Conservation (phyloP, 2,329 filamentous ascomycete species). For the Aspergillus transmontanensis region DNA sequence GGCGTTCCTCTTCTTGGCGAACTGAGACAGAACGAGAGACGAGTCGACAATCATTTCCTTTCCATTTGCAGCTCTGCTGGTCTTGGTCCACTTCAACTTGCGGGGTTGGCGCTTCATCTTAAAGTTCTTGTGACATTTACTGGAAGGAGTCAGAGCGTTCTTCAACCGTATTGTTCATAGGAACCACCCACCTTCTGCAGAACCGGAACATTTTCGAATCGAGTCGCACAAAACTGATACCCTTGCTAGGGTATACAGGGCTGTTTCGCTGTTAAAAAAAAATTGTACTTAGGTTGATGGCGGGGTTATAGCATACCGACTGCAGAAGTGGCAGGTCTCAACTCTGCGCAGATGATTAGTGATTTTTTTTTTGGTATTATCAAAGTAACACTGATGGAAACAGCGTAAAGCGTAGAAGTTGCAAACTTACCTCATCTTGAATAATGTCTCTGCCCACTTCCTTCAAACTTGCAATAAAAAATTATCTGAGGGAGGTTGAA, state of each 20-base stretch:
- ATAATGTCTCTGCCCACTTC: not conserved
- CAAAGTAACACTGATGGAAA: not conserved
- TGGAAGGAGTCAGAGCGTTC: conserved; percentile 48
- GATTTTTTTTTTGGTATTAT: not conserved
- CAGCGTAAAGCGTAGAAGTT: not conserved
- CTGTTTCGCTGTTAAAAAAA: conserved; percentile 22
- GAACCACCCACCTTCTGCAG: not conserved
- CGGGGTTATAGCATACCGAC: conserved; percentile 26
- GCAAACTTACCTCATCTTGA: not conserved
- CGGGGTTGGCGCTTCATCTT: conserved; percentile 98
- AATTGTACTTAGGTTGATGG: conserved; percentile 23
- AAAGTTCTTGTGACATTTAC: conserved; percentile 75
- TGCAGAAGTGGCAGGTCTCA: conserved; percentile 73
- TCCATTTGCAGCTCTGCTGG: conserved; percentile 80
- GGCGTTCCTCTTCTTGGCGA: conserved; percentile 89
- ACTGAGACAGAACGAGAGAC: conserved; percentile 71
- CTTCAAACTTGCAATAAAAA: not conserved
- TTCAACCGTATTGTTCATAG: not conserved
- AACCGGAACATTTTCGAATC: not conserved
- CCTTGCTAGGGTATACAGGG: conserved; percentile 66
- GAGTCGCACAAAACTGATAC: conserved; percentile 65
- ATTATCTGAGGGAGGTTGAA: not conserved
- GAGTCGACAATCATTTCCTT: conserved; percentile 92
- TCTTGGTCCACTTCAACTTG: conserved; percentile 97
- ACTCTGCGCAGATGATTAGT: conserved; percentile 29